These are phyloP conservation scores for Alloteropsis angusta DNA, from an alignment of 202 grass and related monocot genomes.

Conservation along the genomic window DNA sequence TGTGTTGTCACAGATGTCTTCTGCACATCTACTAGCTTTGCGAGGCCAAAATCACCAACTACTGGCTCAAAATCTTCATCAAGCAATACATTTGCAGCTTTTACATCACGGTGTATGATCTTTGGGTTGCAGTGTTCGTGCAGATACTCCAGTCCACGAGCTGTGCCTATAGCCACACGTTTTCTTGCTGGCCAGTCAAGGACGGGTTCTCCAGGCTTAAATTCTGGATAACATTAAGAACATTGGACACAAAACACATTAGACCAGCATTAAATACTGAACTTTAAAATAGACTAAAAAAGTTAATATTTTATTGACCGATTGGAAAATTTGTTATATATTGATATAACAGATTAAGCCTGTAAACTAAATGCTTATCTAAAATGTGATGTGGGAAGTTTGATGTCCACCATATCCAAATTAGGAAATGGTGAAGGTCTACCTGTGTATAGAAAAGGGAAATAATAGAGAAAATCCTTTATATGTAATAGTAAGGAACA, in stretches of 20 bases:
- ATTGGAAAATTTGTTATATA: background rate
- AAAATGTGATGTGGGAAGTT: background rate
- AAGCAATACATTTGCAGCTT: conserved; percentile 90
- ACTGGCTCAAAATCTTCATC: conserved; percentile 78
- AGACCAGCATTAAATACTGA: conserved; percentile 1
- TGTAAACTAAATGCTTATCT: background rate
- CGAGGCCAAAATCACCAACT: conserved; percentile 88
- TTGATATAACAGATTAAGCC: background rate
- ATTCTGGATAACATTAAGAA: conserved; percentile 45
- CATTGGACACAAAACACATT: background rate
- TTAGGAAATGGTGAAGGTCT: conserved; percentile 5
- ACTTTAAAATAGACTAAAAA: background rate
- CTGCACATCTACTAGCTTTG: conserved; percentile 77
- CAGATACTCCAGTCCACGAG: conserved; percentile 81
- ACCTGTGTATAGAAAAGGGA: background rate
- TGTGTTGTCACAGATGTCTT: conserved; percentile 91
- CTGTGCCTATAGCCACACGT: conserved; percentile 72
- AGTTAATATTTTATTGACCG: background rate
- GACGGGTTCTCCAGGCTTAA: conserved; percentile 58
- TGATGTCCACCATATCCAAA: background rate
- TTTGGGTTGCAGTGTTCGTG: conserved; percentile 97
- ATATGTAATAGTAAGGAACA: background rate
- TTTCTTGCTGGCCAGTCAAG: conserved; percentile 78
- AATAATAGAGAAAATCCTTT: background rate
- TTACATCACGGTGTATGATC: conserved; percentile 96